Conservation (phyloP, 2,329 filamentous ascomycete genomes). For the Cladophialophora chaetospira region DNA sequence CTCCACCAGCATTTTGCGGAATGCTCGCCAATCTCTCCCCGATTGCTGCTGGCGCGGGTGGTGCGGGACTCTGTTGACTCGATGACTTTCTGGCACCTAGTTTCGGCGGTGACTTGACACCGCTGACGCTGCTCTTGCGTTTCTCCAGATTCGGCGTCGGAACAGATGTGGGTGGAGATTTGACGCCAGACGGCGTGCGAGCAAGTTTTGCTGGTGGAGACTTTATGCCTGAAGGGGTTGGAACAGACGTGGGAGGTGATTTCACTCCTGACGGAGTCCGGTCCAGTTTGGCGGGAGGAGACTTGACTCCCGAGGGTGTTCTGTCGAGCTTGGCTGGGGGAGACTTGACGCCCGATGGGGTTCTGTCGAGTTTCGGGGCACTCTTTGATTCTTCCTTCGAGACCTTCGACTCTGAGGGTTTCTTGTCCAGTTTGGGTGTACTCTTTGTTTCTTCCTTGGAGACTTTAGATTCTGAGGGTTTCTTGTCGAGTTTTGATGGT, state of each 20-base stretch:
- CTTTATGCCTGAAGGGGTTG: conserved; percentile 12
- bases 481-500: conserved; percentile 22
- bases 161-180: conserved; percentile 20
- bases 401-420: conserved; percentile 14
- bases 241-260: conserved; percentile 3
- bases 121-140: conserved; percentile 12
- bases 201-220: conserved; percentile 15
- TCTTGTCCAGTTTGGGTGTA: conserved; percentile 14
- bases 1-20: neutral
- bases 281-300: conserved; percentile 18
- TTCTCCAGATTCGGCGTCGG: conserved; percentile 14
- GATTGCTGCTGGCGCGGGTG: conserved; percentile 9
- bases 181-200: conserved; percentile 1
- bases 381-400: too few species aligned
- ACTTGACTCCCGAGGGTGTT: conserved; percentile 3
- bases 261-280: conserved; percentile 6
- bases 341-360: conserved; percentile 12
- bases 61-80: conserved; percentile 13
- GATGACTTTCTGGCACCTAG: conserved; percentile 18
- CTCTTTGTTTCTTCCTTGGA: neutral
- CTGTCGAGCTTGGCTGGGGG: conserved; percentile 10
- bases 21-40: conserved; percentile 15
- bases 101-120: conserved; percentile 21
- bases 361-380: conserved; percentile 7
- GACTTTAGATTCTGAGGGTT: conserved; percentile 8